Evolutionary conservation across 371 early-diverging fungal genomes (phyloP).

Genomic region (Syncephalastrum racemosum): DNA sequence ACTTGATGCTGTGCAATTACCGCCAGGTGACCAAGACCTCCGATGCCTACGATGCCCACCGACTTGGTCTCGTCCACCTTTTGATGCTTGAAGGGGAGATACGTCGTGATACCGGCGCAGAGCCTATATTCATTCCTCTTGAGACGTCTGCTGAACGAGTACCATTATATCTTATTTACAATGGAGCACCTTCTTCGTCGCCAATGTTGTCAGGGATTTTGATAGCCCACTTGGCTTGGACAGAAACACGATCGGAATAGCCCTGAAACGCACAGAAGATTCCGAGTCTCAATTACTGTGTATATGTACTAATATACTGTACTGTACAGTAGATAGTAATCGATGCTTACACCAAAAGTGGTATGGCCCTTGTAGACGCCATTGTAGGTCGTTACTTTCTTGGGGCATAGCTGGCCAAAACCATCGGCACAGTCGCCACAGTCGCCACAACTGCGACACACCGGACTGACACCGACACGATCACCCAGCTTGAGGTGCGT

Average conservation of each 20-base stretch:
- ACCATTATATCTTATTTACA: constrained; percentile 26
- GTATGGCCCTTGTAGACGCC: constrained; percentile 31
- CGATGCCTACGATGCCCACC: constrained; percentile 74
- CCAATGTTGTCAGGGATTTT: constrained; percentile 54
- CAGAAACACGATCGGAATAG: constrained; percentile 36
- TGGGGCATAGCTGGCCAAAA: constrained; percentile 37
- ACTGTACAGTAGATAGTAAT: not conserved
- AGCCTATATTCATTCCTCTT: constrained; percentile 21
- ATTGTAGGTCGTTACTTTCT: constrained; percentile 48
- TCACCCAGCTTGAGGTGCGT: constrained; percentile 59
- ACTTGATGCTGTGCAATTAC: constrained; percentile 10
- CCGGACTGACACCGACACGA: constrained; percentile 73
- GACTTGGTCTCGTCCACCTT: constrained; percentile 43
- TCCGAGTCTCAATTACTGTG: not conserved
- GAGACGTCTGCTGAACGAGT: not conserved
- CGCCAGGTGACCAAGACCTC: constrained; percentile 76
- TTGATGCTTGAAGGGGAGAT: constrained; percentile 52
- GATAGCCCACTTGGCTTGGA: constrained; percentile 50
- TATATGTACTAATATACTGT: not conserved
- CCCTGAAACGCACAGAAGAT: constrained; percentile 20
- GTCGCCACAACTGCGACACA: constrained; percentile 39
- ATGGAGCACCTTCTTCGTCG: constrained; percentile 38
- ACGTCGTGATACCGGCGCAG: constrained; percentile 76
- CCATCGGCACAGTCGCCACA: constrained; percentile 41
- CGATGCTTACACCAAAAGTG: constrained; percentile 56